Base-by-base conservation (phyloP, 352 stramenopile species). In the Phytophthora palmivora region DNA sequence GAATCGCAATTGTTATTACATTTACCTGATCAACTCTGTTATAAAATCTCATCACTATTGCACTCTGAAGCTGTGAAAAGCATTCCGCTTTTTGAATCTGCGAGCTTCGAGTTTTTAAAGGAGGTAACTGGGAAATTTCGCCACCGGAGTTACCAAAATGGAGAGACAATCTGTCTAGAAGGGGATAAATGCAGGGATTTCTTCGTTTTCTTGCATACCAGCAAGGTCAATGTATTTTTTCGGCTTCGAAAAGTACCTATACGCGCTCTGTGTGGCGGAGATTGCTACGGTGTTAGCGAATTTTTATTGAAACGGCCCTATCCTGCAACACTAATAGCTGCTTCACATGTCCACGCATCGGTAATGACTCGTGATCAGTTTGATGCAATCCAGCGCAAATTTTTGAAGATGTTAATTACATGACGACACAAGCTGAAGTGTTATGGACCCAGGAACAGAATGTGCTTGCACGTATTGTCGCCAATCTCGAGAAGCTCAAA, bases 111-210 rank as follows among this genome's bases (percentile, higher is more conserved):
- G 3, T 63, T 91, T 26, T 42, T 89, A 2, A 72, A 87, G 15
- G 73, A 89, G 32, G 67, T 91, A 33, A 93, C 84, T 0, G 84
- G 82, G 0, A 70, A 89, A 12, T 91, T 93, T 39, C 82, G 84
- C 1, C 64, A 82, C 7, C 70, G 69, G 12, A 70, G 74, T 7
- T 91, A 85, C 44, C 80, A 91, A 26, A 79, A 79, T 5, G 84
- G 84, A 9, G 84, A 91, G 34, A 66, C 44, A 0, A 75, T 93
- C 26, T 84, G 74, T 10, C 56, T 81, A 3, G 76, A 91, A 38
- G 82, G 71, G 22, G 75, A 80, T 16, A 63, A 90, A 15, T 89
- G 84, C 42, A 70, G 83, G 3, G 76, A 91, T 26, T 82, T 90
- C 18, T 81, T 89, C 11, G 79, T 93, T 5, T 57, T 93, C n/a